phyloP scores from a whole-genome alignment of 2,329 filamentous ascomycete genomes.

The Colletotrichum eremochloae region DNA sequence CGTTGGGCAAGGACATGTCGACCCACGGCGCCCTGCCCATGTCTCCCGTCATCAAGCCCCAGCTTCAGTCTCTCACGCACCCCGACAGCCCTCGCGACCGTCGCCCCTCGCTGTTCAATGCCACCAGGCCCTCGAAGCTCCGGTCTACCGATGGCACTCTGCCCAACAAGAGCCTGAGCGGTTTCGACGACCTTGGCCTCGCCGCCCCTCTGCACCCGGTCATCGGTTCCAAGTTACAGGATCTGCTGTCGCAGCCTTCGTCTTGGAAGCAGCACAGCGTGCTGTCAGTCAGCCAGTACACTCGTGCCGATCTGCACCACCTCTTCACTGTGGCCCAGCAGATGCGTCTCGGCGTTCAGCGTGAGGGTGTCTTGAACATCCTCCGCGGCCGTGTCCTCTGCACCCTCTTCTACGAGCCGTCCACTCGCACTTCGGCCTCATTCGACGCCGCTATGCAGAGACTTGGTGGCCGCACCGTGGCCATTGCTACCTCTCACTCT shows the following conservation, averaged over 20 bases:
- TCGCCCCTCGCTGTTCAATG: conserved; percentile 50
- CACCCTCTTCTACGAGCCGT: conserved; percentile 98
- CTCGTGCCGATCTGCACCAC: conserved; percentile 86
- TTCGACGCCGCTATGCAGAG: conserved; percentile 99
- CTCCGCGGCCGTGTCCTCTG: conserved; percentile 88
- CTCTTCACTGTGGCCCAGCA: conserved; percentile 98
- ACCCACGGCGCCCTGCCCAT: conserved; percentile 69
- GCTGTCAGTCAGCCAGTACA: conserved; percentile 92
- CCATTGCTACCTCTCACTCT: conserved; percentile 85
- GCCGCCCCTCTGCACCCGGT: conserved; percentile 63
- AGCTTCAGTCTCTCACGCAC: conserved; percentile 54
- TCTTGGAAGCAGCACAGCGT: conserved; percentile 92
- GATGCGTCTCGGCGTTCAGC: conserved; percentile 95
- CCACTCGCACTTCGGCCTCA: conserved; percentile 92
- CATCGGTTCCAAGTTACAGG: conserved; percentile 72
- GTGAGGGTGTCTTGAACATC: conserved; percentile 88
- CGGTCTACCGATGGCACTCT: conserved; percentile 44
- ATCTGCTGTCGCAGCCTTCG: conserved; percentile 80
- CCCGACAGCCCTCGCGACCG: conserved; percentile 54
- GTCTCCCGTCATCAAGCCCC: conserved; percentile 71
- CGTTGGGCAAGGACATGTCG: conserved; percentile 82
- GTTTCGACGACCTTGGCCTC: conserved; percentile 61
- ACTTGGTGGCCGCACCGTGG: conserved; percentile 87
- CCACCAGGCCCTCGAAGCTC: conserved; percentile 50
- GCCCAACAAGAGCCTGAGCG: conserved; percentile 24